These are phyloP conservation scores for Lactarius psammicola DNA, from an alignment of 768 basidiomycete species.

Conservation along the genomic window DNA sequence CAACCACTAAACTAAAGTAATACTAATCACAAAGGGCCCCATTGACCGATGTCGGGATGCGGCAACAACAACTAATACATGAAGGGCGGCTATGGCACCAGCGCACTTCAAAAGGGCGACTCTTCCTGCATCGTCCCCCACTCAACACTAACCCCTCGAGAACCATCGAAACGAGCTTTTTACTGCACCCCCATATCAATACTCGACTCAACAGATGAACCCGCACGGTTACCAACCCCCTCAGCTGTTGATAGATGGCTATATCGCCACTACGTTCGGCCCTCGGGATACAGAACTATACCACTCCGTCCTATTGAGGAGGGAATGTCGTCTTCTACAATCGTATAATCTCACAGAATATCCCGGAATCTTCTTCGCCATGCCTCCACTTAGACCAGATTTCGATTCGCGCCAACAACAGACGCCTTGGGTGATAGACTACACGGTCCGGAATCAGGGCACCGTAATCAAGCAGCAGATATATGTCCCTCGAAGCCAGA, in stretches of 20 bases:
- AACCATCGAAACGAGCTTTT: not conserved
- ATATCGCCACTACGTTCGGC: constrained; percentile 6
- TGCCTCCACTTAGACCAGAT: not conserved
- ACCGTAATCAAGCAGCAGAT: constrained; percentile 11
- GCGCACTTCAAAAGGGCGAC: not conserved
- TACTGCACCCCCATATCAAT: not conserved
- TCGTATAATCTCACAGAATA: not conserved
- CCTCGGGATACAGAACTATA: not conserved
- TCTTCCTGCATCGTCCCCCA: not conserved
- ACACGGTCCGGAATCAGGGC: not conserved
- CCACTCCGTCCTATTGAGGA: constrained; percentile 3
- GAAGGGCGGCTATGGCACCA: not conserved
- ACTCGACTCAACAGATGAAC: not conserved
- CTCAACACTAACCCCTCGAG: not conserved
- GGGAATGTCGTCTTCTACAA: not conserved
- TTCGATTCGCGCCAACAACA: not conserved
- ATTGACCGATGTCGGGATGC: not conserved
- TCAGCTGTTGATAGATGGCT: constrained; percentile 18
- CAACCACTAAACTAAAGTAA: not conserved
- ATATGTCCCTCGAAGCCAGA: constrained; percentile 1
- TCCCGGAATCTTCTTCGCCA: not conserved
- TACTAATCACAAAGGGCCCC: not conserved
- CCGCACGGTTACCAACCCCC: not conserved
- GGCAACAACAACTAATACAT: not conserved
- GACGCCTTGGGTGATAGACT: constrained; percentile 2